Evolutionary conservation across 2,329 filamentous ascomycete species (phyloP), one percentile per base, ranked within the genome.

Genomic region (Monosporascus sp.): DNA sequence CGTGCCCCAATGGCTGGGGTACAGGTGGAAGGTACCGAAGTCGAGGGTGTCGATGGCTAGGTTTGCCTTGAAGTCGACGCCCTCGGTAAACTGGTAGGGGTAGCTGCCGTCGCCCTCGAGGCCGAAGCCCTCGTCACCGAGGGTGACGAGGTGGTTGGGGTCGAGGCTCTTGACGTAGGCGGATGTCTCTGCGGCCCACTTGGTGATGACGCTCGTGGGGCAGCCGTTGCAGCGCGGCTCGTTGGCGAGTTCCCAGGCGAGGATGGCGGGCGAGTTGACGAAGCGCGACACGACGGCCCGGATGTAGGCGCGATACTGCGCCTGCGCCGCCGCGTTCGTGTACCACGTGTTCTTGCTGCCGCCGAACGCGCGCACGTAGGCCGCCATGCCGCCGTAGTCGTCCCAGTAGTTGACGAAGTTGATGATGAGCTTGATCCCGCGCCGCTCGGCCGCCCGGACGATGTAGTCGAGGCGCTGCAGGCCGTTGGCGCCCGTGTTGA

Each of bases 381-480:
- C 81, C 16, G 73, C 72, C 64, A 87, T 87, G 34, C 85, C 85
- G 19, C 84, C 85, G 34, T 86, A 87, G 62, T 88, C 86, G 46
- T 73, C 74, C 84, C 85, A 89, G 70, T 88, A 83, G 70, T 88
- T 88, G 52, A 87, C 82, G 44, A 87, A 82, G 59, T 82, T 80
- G 63, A 85, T 79, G 56, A 88, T 84, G 5, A 87, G 71, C 66
- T 85, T 85, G 59, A 88, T 74, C 4, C 79, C 80, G 51, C 80
- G 73, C 52, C 74, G 72, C 66, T 85, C 83, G 5, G 84, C 84
- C 0, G 79, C 73, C 40, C 75, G 65, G 51, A 88, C 83, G 1
- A 87, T 83, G 51, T 81, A 81, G 63, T 88, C 85, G 2, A 88
- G 78, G 16, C 83, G 77, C 65, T 85, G 76, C 8, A 88, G 77